phyloP scores from a whole-genome alignment of 805 yeast genomes.

The Sugiyamaella lignohabitans region DNA sequence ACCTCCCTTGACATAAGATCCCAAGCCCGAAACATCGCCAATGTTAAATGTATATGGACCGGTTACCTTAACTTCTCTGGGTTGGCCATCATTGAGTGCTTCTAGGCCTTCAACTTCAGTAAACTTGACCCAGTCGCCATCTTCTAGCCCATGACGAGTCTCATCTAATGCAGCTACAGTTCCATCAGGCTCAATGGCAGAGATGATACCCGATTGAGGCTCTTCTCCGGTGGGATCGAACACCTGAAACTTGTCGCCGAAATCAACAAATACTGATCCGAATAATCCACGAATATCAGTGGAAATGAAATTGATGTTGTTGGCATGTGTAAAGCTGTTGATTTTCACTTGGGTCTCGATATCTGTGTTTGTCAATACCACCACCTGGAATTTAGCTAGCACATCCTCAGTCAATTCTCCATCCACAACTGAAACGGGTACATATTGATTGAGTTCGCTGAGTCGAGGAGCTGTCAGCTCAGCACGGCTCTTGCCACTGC shows the following conservation, averaged over 20 bases:
- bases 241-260: conserved; percentile 75
- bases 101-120: conserved; percentile 78
- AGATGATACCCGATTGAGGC: conserved; percentile 76
- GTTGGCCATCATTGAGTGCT: conserved; percentile 63
- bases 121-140: conserved; percentile 84
- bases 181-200: conserved; percentile 82
- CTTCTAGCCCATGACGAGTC: conserved; percentile 87
- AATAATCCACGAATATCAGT: conserved; percentile 83
- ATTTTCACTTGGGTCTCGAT: conserved; percentile 70
- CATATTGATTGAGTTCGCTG: conserved; percentile 82
- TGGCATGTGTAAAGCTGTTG: conserved; percentile 66
- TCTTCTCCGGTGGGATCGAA: conserved; percentile 91
- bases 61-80: conserved; percentile 70
- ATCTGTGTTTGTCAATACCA: conserved; percentile 67
- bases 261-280: conserved; percentile 84
- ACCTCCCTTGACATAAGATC: conserved; percentile 75
- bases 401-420: conserved; percentile 46
- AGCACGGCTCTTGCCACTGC: conserved; percentile 58
- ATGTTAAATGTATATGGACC: conserved; percentile 95
- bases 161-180: conserved; percentile 92
- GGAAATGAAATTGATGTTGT: conserved; percentile 70
- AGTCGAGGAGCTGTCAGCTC: conserved; percentile 58
- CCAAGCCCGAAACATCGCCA: conserved; percentile 47
- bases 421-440: conserved; percentile 66
- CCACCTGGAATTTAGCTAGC: conserved; percentile 64